Conservation (phyloP, 768 basidiomycete species). For the Russula sp. region DNA sequence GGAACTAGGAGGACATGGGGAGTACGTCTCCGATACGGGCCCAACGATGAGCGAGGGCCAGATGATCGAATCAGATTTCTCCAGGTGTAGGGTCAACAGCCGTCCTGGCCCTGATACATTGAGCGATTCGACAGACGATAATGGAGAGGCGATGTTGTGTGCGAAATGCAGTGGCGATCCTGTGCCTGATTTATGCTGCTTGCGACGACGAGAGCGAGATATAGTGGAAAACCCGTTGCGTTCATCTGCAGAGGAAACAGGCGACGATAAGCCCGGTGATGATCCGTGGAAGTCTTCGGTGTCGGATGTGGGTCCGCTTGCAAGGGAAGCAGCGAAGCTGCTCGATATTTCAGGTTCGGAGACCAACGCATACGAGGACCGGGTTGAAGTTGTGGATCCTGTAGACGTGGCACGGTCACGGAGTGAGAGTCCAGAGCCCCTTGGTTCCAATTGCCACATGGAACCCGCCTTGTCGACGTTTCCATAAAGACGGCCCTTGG, state of each 20-base stretch:
- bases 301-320: constrained; percentile 66
- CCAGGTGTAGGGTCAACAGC: constrained; percentile 69
- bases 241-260: constrained; percentile 48
- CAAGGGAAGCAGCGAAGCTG: constrained; percentile 76
- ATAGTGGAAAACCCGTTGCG: constrained; percentile 20
- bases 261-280: constrained; percentile 58
- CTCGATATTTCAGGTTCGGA: constrained; percentile 84
- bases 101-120: constrained; percentile 51
- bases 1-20: constrained; percentile 44
- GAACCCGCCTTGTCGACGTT: constrained; percentile 58
- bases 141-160: constrained; percentile 59
- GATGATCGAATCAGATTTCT: constrained; percentile 71
- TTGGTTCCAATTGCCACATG: constrained; percentile 77
- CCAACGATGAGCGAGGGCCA: constrained; percentile 80
- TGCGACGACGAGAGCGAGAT: constrained; percentile 13
- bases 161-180: constrained; percentile 41
- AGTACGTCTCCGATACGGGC: constrained; percentile 56
- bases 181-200: constrained; percentile 43
- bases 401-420: constrained; percentile 73
- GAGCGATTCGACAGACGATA: constrained; percentile 70
- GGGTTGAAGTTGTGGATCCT: constrained; percentile 66
- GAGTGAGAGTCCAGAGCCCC: constrained; percentile 41
- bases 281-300: constrained; percentile 50
- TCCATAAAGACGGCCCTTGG: constrained; percentile 67
- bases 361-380: constrained; percentile 73